Percentiles rank a stretch among this genome's conserved stretches.
Evolutionary conservation across 2,329 filamentous ascomycete genomes (phyloP).

Genomic region (Juglanconis oblonga): DNA sequence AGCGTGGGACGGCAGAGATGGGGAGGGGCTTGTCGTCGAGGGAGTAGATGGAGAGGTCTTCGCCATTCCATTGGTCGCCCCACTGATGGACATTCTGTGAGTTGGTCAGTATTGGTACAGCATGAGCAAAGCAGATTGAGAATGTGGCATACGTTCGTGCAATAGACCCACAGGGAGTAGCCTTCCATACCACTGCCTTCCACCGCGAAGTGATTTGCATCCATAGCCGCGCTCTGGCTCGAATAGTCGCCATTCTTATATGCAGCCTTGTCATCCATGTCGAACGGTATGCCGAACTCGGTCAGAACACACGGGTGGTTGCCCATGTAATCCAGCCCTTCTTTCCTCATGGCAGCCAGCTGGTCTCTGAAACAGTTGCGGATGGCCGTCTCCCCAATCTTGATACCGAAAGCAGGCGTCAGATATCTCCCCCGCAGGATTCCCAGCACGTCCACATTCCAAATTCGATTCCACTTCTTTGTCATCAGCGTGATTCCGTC

Average conservation of each 20-base stretch:
- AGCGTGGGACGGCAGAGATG: conserved; percentile 34
- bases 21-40: conserved; percentile 70
- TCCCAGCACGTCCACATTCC: conserved; percentile 95
- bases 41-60: conserved; percentile 90
- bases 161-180: conserved; percentile 88
- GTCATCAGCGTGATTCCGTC: conserved; percentile 95
- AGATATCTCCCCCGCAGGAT: conserved; percentile 85
- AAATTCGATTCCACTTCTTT: conserved; percentile 97
- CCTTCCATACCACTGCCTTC: conserved; percentile 83
- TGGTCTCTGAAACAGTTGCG: conserved; percentile 91
- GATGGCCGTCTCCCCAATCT: conserved; percentile 89
- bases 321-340: conserved; percentile 85
- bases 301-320: conserved; percentile 86
- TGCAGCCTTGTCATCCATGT: conserved; percentile 95
- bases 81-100: conserved; percentile 76
- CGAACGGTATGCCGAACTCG: conserved; percentile 96
- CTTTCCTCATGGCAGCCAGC: conserved; percentile 74
- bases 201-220: conserved; percentile 91
- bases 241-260: conserved; percentile 95
- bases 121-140: background rate
- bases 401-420: conserved; percentile 86
- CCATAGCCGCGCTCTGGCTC: conserved; percentile 87
- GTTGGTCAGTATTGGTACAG: conserved; percentile 20
- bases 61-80: conserved; percentile 96
- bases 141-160: conserved; percentile 51